These are phyloP conservation scores for Ophiostoma novo-ulmi DNA, from an alignment of 2,329 filamentous ascomycete genomes.

Conservation along the genomic window DNA sequence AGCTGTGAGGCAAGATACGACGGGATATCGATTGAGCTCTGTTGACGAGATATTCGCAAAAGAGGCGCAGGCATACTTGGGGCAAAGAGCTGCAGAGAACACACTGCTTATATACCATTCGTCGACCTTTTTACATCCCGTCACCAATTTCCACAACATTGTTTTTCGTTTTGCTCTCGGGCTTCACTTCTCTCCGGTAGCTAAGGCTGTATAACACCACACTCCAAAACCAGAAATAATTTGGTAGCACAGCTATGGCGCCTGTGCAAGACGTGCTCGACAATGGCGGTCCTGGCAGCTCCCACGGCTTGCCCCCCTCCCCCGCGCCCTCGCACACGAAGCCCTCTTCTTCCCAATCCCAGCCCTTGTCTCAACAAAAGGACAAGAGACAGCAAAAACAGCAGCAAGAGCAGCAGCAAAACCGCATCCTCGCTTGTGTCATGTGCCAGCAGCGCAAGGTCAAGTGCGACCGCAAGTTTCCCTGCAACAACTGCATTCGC, in stretches of 20 bases:
- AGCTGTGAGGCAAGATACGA: neutral
- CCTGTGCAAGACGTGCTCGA: neutral
- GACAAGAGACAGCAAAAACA: neutral
- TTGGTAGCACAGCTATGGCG: neutral
- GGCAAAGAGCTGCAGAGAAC: neutral
- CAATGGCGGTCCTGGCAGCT: neutral
- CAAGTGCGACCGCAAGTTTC: constrained; percentile 55
- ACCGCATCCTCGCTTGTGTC: constrained; percentile 48
- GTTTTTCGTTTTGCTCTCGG: neutral
- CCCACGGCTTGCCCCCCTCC: neutral
- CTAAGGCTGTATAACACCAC: neutral
- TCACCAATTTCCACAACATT: neutral
- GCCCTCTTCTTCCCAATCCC: neutral
- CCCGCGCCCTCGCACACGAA: neutral
- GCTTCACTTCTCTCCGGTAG: neutral
- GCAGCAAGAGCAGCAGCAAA: neutral
- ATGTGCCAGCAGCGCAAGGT: constrained; percentile 58
- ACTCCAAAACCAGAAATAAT: neutral
- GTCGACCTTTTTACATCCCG: neutral
- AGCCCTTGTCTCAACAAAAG: neutral
- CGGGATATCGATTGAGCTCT: neutral
- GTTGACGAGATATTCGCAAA: neutral
- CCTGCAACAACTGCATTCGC: constrained; percentile 50
- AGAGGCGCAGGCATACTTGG: neutral
- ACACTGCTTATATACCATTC: neutral